Conservation (phyloP, 2,329 filamentous ascomycete species). For the Mycocentrospora acerina region DNA sequence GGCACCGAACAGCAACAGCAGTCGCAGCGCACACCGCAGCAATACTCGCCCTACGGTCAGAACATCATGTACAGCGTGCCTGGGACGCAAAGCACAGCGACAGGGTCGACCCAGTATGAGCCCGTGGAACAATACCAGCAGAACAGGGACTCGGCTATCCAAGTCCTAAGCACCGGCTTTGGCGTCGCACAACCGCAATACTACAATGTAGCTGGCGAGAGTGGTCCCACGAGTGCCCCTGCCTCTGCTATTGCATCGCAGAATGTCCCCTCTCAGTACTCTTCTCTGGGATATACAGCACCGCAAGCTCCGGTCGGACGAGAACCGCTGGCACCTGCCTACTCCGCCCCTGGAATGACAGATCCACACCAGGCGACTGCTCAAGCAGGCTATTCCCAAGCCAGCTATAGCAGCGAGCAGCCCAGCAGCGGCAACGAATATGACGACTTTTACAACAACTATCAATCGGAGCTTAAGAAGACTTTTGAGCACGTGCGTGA, state of each 20-base stretch:
- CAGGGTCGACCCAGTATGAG: slow-evolving; percentile 69
- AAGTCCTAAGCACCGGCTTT: slow-evolving; percentile 71
- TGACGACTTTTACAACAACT: slow-evolving; percentile 68
- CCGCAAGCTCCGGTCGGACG: slow-evolving; percentile 60
- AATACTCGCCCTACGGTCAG: slow-evolving; percentile 58
- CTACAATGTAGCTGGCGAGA: slow-evolving; percentile 70
- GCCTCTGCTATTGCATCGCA: slow-evolving; percentile 58
- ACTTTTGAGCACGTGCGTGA: slow-evolving; percentile 73
- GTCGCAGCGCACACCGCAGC: slow-evolving; percentile 55
- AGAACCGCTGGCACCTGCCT: slow-evolving; percentile 53
- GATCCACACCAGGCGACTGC: slow-evolving; percentile 49
- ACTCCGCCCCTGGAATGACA: slow-evolving; percentile 53
- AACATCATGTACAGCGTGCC: slow-evolving; percentile 78
- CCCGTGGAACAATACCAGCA: slow-evolving; percentile 75
- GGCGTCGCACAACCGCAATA: slow-evolving; percentile 64
- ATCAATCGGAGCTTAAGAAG: slow-evolving; percentile 57
- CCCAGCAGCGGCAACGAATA: slow-evolving; percentile 51
- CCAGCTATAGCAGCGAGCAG: slow-evolving; percentile 36
- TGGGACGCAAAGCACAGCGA: slow-evolving; percentile 35
- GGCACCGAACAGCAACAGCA: slow-evolving; percentile 57
- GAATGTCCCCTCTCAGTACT: slow-evolving; percentile 67
- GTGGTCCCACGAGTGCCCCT: slow-evolving; percentile 59
- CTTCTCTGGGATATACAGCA: slow-evolving; percentile 60
- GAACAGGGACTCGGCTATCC: slow-evolving; percentile 65
- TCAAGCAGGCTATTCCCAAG: slow-evolving; percentile 43